phyloP scores from a whole-genome alignment of 768 basidiomycete species.

The Leccinum incarnatum region DNA sequence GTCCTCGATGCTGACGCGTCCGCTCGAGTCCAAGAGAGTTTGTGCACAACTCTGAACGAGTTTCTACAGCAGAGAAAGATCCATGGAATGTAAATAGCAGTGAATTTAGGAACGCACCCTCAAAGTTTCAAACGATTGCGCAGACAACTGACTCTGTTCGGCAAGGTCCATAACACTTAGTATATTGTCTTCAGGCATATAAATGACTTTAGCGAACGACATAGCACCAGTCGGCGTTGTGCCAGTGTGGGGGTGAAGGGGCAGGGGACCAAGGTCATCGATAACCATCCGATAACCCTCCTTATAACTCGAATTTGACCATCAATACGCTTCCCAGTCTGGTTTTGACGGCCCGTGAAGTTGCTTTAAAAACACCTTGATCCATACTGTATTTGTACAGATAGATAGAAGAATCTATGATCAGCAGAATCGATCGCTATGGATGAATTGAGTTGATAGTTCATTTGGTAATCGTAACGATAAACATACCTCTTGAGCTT shows the following conservation, averaged over 20 bases:
- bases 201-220: not conserved
- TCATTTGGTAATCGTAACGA: not conserved
- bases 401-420: conserved; percentile 7
- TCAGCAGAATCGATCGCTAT: conserved; percentile 47
- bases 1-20: conserved; percentile 2
- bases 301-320: conserved; percentile 11
- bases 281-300: not conserved
- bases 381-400: conserved; percentile 10
- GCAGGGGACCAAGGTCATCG: not conserved
- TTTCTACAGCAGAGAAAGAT: not conserved
- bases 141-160: not conserved
- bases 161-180: not conserved
- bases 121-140: not conserved
- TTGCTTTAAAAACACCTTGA: conserved; percentile 1
- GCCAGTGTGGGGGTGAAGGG: not conserved
- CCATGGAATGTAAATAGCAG: not conserved
- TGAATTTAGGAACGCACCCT: conserved; percentile 9
- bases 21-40: not conserved
- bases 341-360: not conserved
- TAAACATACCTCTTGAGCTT: conserved; percentile 76
- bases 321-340: conserved; percentile 1
- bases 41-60: not conserved
- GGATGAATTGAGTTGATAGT: conserved; percentile 6
- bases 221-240: conserved; percentile 1
- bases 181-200: conserved; percentile 13